Conservation (phyloP, 345 rosid genomes). For the Lumnitzera racemosa region DNA sequence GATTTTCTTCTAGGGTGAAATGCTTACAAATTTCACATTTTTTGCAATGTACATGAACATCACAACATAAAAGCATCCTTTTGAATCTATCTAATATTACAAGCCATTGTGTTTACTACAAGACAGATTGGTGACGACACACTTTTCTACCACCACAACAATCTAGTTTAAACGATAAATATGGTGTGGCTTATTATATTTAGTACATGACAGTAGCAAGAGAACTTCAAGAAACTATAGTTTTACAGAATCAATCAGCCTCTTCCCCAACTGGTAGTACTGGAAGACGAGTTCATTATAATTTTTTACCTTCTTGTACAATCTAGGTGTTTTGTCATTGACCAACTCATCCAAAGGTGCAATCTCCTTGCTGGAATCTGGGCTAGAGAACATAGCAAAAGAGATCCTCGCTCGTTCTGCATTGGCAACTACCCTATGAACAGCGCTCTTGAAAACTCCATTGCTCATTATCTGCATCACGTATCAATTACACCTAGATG, state of each 20-base stretch:
- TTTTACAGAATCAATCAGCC: constrained; percentile 19
- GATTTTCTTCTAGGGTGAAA: too few relatives aligned
- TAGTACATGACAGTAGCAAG: too few relatives aligned
- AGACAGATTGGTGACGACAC: too few relatives aligned
- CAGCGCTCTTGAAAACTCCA: background rate
- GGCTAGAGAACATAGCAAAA: constrained; percentile 20
- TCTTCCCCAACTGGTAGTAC: constrained; percentile 23
- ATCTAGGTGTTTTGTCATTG: constrained; percentile 12
- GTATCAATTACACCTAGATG: background rate
- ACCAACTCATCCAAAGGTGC: constrained; percentile 11
- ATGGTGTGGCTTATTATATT: too few relatives aligned
- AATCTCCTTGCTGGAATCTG: constrained; percentile 13
- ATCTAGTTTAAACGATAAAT: too few relatives aligned
- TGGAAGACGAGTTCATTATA: constrained; percentile 18
- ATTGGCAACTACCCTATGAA: constrained; percentile 25
- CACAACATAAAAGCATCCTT: too few relatives aligned
- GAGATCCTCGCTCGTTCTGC: constrained; percentile 13
- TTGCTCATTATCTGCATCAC: constrained; percentile 28
- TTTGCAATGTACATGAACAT: too few relatives aligned
- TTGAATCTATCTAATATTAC: too few relatives aligned
- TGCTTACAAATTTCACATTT: too few relatives aligned
- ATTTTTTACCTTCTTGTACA: constrained; percentile 24
- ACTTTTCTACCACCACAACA: too few relatives aligned
- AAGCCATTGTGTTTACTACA: too few relatives aligned
- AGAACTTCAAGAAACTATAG: background rate